Percentiles rank a stretch among this genome's conserved stretches.
Evolutionary conservation across 495 filamentous ascomycete species (phyloP).

Genomic region (Gamarada debralockiae): DNA sequence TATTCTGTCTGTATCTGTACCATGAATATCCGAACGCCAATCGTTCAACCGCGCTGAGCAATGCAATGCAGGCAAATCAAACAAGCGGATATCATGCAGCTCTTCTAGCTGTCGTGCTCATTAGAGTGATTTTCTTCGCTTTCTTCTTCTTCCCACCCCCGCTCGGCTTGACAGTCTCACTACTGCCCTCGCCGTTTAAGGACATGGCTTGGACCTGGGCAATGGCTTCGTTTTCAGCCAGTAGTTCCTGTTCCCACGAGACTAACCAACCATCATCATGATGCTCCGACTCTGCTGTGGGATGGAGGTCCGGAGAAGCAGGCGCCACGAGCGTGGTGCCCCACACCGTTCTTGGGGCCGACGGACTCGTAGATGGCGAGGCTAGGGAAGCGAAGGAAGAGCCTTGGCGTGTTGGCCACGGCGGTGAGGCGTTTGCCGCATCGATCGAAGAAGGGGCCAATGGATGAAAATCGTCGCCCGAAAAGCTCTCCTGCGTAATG

Average conservation of each 20-base stretch:
- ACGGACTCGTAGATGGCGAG: conserved; percentile 75
- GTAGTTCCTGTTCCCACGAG: conserved; percentile 66
- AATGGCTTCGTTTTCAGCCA: conserved; percentile 43
- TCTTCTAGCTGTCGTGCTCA: conserved; percentile 77
- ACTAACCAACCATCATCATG: conserved; percentile 77
- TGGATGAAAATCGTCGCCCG: conserved; percentile 59
- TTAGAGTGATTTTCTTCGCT: conserved; percentile 88
- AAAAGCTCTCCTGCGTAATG: conserved; percentile 15
- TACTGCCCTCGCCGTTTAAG: conserved; percentile 22
- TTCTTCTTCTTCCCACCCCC: conserved; percentile 72
- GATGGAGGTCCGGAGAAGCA: conserved; percentile 40
- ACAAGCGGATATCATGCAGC: conserved; percentile 45
- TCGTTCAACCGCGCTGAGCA: neutral
- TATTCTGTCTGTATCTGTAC: no score
- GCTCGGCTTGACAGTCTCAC: conserved; percentile 25
- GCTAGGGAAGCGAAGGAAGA: conserved; percentile 61
- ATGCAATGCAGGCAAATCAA: neutral
- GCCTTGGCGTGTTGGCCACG: conserved; percentile 45
- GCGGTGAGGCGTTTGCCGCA: conserved; percentile 48
- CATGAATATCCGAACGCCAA: no score
- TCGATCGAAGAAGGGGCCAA: conserved; percentile 40
- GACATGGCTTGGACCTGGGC: conserved; percentile 36
- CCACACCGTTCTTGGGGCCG: conserved; percentile 71
- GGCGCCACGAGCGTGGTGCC: conserved; percentile 66
- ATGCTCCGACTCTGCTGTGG: conserved; percentile 32